Evolutionary conservation across 2,329 filamentous ascomycete species (phyloP), one percentile per base, ranked within the genome.

Genomic region (Zymoseptoria crescenta): DNA sequence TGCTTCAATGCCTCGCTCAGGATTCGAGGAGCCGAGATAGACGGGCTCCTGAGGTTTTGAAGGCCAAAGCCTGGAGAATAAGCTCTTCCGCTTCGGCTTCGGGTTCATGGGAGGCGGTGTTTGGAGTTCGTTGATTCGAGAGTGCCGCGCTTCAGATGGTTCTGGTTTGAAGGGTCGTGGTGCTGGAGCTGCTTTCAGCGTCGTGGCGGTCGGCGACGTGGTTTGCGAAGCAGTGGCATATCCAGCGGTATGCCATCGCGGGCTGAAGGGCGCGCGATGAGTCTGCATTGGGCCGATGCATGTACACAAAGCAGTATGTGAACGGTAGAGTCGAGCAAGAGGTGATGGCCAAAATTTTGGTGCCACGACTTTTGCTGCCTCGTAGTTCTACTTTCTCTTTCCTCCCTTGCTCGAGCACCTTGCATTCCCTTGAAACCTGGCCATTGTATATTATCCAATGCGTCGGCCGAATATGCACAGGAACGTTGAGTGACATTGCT

Each of bases 1-100:
- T 19, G 69, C 68, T 54, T 63, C 63, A 8, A 61, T 9, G 8
- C 68, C 69, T 48, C 67, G 61, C 21, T 55, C 61, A 8, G 59
- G 57, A 58, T 69, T 64, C 24, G 49, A 50, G 1, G 35, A 27
- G 10, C 55, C 55, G 20, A 57, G 24, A 10, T 52, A 27, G 28
- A 59, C 55, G 13, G 62, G 60, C 30, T 57, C 60, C n/a, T 24
- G 24, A 8, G 51, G 24, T 16, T n/a, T 27, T 4, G 29, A 52
- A 8, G 51, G 27, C 51, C 51, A 52, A 1, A 52, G 13, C 24
- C 51, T 24, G 4, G 51, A 27, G 27, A 52, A 30, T 4, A 52
- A 4, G 24, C 51, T 29, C 51, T 52, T 52, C 9, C 24, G 3
- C 29, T 52, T 52, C 24, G 20, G 20, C 19, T 52, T 52, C 24